phyloP scores from a whole-genome alignment of 306 rosid genomes.

The Sicyos baderoa region DNA sequence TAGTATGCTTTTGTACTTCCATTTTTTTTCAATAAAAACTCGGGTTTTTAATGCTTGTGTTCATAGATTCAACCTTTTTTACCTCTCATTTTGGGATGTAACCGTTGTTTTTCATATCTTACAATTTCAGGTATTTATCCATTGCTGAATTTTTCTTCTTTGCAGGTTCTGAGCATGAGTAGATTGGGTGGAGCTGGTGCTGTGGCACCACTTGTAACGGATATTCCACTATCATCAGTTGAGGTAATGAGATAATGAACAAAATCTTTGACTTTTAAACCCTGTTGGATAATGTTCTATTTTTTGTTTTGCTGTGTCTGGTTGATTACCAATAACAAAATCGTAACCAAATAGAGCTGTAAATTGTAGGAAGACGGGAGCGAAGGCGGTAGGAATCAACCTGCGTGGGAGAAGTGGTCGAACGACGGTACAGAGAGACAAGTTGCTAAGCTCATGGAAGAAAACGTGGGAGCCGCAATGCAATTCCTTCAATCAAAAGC shows the following conservation, averaged over 20 bases:
- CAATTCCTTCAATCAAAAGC: constrained; percentile 92
- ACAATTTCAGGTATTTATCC: constrained; percentile 11
- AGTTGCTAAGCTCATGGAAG: constrained; percentile 93
- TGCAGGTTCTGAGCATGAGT: constrained; percentile 97
- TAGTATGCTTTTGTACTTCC: background rate
- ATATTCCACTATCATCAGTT: constrained; percentile 78
- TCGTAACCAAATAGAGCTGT: background rate
- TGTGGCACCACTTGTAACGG: constrained; percentile 90
- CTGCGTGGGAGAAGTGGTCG: constrained; percentile 94
- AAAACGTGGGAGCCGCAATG: constrained; percentile 90
- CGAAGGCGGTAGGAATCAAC: constrained; percentile 80
- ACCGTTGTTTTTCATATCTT: background rate
- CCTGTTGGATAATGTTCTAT: background rate
- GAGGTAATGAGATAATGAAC: constrained; percentile 46
- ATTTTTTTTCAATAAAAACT: background rate
- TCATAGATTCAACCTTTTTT: background rate
- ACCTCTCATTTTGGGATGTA: background rate
- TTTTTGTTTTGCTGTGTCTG: background rate
- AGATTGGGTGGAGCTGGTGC: constrained; percentile 98
- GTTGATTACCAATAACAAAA: background rate
- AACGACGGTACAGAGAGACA: constrained; percentile 83
- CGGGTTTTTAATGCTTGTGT: background rate
- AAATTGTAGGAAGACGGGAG: constrained; percentile 58
- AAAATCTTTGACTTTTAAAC: constrained; percentile 13
- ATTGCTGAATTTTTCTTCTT: constrained; percentile 22